Evolutionary conservation across 1,284 basidiomycete species (phyloP).

Genomic region (Ceratobasidium sp.): DNA sequence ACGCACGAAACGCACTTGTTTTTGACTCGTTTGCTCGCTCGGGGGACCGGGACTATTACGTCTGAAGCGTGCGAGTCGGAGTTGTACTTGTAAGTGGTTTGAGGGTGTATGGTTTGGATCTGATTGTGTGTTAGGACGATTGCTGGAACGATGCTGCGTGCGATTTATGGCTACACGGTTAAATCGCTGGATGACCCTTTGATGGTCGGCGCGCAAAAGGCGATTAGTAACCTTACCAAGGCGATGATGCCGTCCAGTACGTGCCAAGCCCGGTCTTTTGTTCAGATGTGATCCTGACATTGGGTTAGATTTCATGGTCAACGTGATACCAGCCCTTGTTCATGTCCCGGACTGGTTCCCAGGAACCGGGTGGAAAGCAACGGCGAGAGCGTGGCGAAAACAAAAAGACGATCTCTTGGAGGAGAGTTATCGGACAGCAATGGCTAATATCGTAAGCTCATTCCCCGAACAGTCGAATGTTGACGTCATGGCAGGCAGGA

Average conservation of each 20-base stretch:
- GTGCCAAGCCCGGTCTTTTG: neutral
- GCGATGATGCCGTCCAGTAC: conserved; percentile 6
- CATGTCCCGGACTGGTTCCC: conserved; percentile 36
- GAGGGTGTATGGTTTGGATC: neutral
- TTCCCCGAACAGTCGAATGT: neutral
- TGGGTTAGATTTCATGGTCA: conserved; percentile 15
- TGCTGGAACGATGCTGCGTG: conserved; percentile 9
- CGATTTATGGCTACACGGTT: conserved; percentile 11
- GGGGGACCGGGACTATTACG: neutral
- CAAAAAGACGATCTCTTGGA: conserved; percentile 14
- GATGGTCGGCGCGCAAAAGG: neutral
- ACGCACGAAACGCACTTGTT: neutral
- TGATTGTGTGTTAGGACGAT: neutral
- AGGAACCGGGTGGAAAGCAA: conserved; percentile 25
- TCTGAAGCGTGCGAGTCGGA: neutral
- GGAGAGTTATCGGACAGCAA: conserved; percentile 12
- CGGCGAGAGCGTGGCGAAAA: conserved; percentile 10
- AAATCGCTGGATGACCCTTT: neutral
- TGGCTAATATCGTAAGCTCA: conserved; percentile 23
- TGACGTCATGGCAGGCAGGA: neutral
- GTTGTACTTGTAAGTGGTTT: conserved; percentile 5
- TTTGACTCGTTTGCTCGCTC: neutral
- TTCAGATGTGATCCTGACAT: neutral
- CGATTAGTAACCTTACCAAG: conserved; percentile 1
- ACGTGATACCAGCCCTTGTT: conserved; percentile 4